Conservation (phyloP, 2,329 filamentous ascomycete genomes). For the Venturiaceae sp. region DNA sequence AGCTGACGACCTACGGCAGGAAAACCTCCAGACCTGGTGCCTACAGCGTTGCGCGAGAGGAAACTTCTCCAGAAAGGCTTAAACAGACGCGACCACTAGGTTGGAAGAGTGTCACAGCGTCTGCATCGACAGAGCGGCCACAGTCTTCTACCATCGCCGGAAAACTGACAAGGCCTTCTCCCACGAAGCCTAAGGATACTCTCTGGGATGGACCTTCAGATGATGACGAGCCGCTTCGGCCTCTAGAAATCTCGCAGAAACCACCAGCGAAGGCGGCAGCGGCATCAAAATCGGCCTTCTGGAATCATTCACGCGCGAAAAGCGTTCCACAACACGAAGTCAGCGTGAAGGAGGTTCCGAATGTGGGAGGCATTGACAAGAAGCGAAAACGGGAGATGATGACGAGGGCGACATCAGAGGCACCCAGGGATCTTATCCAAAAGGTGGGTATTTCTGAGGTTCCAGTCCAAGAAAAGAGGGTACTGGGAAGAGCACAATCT, state of each 20-base stretch:
- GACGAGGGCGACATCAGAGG: background rate
- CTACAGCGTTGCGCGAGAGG: background rate
- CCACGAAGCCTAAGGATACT: background rate
- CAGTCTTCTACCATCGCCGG: background rate
- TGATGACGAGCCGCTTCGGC: background rate
- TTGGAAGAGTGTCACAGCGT: background rate
- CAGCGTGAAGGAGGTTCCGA: background rate
- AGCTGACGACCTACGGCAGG: slow-evolving; percentile 28
- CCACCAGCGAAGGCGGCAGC: background rate
- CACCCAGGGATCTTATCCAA: background rate
- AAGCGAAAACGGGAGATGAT: background rate
- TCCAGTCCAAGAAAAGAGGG: background rate
- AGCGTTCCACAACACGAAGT: background rate
- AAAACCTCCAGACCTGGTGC: slow-evolving; percentile 8
- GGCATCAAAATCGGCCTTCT: background rate
- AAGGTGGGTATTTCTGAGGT: background rate
- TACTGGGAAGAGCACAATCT: background rate
- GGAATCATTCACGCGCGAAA: background rate
- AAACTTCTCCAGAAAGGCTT: background rate
- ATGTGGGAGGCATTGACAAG: background rate
- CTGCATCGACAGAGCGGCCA: background rate
- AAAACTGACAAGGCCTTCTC: background rate
- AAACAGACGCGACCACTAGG: background rate
- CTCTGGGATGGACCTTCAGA: background rate
- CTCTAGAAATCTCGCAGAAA: background rate